Evolutionary conservation across 78 protist genomes (phyloP).

Genomic region (Dictyostelium citrinum): DNA sequence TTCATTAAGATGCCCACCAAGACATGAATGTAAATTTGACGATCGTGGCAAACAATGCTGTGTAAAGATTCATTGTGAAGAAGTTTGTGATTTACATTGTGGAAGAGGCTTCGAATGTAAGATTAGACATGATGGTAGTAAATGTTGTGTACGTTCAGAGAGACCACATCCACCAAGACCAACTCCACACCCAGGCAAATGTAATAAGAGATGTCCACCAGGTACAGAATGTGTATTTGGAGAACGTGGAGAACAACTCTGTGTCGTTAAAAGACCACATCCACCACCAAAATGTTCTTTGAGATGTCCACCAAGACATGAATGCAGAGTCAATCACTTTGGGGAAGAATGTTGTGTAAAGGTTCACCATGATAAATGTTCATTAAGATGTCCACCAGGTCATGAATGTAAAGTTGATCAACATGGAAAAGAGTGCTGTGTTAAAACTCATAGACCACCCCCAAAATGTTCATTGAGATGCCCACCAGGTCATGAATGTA

Average conservation of each 20-base stretch:
- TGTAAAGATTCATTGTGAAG: background rate
- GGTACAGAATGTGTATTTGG: background rate
- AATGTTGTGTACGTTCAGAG: background rate
- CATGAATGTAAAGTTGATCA: background rate
- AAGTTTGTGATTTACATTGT: background rate
- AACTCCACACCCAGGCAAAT: background rate
- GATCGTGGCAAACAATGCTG: background rate
- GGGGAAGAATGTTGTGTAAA: background rate
- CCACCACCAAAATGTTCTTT: background rate
- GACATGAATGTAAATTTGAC: background rate
- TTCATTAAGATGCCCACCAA: constrained; percentile 2
- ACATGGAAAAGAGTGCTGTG: background rate
- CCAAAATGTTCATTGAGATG: background rate
- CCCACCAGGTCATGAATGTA: background rate
- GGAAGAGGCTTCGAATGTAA: background rate
- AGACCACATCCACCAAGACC: background rate
- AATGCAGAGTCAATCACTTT: background rate
- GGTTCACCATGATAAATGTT: background rate
- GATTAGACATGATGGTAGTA: background rate
- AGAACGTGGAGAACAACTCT: background rate
- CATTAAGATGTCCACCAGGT: background rate
- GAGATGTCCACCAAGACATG: background rate
- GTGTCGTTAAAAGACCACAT: background rate
- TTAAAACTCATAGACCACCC: background rate
- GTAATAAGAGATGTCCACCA: background rate